phyloP scores from a whole-genome alignment of 1,284 basidiomycete genomes.

The Rhizoctonia solani region DNA sequence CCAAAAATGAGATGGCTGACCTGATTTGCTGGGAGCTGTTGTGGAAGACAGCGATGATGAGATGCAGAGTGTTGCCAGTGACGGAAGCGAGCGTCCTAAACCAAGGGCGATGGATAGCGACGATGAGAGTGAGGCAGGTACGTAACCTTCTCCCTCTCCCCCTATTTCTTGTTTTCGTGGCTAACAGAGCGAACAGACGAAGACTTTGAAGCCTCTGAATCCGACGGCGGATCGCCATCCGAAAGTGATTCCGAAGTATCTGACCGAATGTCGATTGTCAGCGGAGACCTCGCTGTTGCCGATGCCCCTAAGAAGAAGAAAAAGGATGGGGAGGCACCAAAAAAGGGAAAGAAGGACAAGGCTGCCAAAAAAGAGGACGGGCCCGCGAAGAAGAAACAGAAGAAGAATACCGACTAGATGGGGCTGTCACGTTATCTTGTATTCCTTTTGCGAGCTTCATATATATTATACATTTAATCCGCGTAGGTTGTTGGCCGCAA shows the following conservation, averaged over 20 bases:
- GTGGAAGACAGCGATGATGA: conserved; percentile 77
- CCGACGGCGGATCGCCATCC: conserved; percentile 82
- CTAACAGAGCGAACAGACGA: conserved; percentile 56
- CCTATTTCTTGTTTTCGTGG: conserved; percentile 2
- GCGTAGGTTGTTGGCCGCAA: too few species aligned
- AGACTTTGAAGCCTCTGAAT: conserved; percentile 85
- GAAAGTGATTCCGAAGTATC: conserved; percentile 72
- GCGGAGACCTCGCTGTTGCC: conserved; percentile 66
- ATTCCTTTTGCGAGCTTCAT: too few species aligned
- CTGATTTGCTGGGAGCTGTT: conserved; percentile 66
- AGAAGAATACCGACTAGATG: conserved; percentile 45
- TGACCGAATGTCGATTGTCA: conserved; percentile 81
- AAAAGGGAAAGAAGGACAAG: conserved; percentile 52
- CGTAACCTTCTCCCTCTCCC: conserved; percentile 42
- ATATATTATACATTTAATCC: too few species aligned
- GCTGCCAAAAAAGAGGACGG: conserved; percentile 53
- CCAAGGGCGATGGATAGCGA: conserved; percentile 66
- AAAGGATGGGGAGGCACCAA: conserved; percentile 47
- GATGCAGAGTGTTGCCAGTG: conserved; percentile 66
- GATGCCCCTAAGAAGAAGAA: conserved; percentile 49
- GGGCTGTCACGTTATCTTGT: too few species aligned
- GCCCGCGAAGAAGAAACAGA: conserved; percentile 72
- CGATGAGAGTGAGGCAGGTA: conserved; percentile 81
- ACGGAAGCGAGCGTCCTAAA: conserved; percentile 57
- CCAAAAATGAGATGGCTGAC: conserved; percentile 99